These are phyloP conservation scores for Sclerotinia spermophila DNA, from an alignment of 2,329 filamentous ascomycete genomes.

Conservation along the genomic window DNA sequence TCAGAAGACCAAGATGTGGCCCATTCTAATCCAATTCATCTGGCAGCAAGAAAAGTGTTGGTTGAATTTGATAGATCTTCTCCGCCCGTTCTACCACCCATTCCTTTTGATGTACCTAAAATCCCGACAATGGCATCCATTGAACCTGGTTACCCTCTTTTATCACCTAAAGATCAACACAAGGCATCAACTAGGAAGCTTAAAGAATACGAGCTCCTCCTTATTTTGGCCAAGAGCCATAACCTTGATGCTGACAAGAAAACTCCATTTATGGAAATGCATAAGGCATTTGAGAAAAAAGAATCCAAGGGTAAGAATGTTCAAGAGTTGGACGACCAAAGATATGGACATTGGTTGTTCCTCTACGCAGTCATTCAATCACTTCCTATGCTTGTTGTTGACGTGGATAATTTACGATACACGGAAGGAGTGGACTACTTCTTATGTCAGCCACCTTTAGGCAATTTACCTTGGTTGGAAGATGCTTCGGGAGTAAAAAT, in stretches of 20 bases:
- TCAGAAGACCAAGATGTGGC: slow-evolving; percentile 53
- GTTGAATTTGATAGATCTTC: slow-evolving; percentile 86
- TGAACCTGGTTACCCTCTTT: slow-evolving; percentile 57
- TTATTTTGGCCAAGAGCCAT: slow-evolving; percentile 75
- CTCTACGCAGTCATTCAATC: slow-evolving; percentile 75
- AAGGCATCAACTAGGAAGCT: slow-evolving; percentile 69
- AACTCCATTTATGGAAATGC: slow-evolving; percentile 64
- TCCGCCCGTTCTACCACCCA: slow-evolving; percentile 83
- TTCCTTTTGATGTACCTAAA: slow-evolving; percentile 84
- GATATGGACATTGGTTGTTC: slow-evolving; percentile 78
- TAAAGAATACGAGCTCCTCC: slow-evolving; percentile 72
- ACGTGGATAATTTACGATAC: slow-evolving; percentile 66
- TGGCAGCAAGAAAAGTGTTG: slow-evolving; percentile 74
- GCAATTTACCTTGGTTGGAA: slow-evolving; percentile 69
- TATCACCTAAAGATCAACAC: slow-evolving; percentile 69
- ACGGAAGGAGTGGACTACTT: slow-evolving; percentile 78
- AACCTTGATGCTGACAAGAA: slow-evolving; percentile 66
- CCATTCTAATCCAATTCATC: slow-evolving; percentile 37
- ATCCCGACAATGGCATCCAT: slow-evolving; percentile 67
- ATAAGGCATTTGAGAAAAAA: slow-evolving; percentile 67
- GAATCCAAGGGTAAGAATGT: slow-evolving; percentile 62
- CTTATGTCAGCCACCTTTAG: slow-evolving; percentile 70
- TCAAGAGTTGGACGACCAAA: slow-evolving; percentile 65
- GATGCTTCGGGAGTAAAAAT: slow-evolving; percentile 57
- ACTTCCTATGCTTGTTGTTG: slow-evolving; percentile 72